phyloP scores from a whole-genome alignment of 78 protist species.

The Guillardia theta region DNA sequence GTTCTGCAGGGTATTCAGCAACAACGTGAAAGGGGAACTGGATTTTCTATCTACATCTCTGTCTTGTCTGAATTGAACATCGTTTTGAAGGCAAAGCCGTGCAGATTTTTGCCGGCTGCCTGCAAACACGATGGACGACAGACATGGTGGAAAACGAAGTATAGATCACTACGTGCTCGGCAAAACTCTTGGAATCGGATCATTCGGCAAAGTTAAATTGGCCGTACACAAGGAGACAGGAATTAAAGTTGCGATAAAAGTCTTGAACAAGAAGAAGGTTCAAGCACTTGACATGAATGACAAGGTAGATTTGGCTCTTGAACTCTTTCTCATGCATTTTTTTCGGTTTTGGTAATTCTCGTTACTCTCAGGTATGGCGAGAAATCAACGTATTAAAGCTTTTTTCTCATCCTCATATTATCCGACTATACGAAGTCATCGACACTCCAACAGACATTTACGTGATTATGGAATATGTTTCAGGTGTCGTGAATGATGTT shows the following conservation, averaged over 20 bases:
- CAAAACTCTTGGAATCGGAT: slow-evolving; percentile 82
- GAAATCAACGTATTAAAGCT: slow-evolving; percentile 94
- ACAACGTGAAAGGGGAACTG: no score
- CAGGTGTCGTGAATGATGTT: background rate
- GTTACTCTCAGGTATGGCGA: slow-evolving; percentile 78
- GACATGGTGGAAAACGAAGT: background rate
- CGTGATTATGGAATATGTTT: slow-evolving; percentile 84
- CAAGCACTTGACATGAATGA: slow-evolving; percentile 86
- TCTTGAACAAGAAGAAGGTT: slow-evolving; percentile 86
- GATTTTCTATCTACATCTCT: no score
- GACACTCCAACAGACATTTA: slow-evolving; percentile 93
- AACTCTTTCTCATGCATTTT: background rate
- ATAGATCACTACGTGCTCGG: slow-evolving; percentile 76
- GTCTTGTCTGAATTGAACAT: no score
- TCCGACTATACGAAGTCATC: slow-evolving; percentile 94
- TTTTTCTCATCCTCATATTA: slow-evolving; percentile 97
- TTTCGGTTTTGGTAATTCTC: background rate
- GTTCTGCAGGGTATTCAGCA: no score
- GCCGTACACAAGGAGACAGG: slow-evolving; percentile 81
- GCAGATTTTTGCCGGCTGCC: no score
- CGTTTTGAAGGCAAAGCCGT: no score
- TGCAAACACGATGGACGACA: slow-evolving; percentile 21
- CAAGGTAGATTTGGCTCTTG: slow-evolving; percentile 1
- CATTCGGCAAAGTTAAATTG: slow-evolving; percentile 84
- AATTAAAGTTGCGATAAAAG: slow-evolving; percentile 94